Conservation (phyloP, 1,284 basidiomycete genomes). For the Ceratobasidium sp. region DNA sequence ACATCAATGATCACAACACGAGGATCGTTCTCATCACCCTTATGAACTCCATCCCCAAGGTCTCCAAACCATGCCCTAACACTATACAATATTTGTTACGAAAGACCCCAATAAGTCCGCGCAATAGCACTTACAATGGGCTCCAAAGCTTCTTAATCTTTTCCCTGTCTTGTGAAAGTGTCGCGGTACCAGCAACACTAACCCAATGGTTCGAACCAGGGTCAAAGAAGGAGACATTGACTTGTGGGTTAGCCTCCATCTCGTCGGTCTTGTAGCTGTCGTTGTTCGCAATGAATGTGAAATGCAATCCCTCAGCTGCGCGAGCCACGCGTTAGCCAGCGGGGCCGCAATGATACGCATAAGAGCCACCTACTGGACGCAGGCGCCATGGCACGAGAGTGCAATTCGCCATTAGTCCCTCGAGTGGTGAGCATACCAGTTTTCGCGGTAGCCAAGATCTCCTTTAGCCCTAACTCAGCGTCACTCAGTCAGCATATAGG, state of each 20-base stretch:
- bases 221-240: slow-evolving; percentile 86
- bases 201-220: slow-evolving; percentile 83
- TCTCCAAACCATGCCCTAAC: slow-evolving; percentile 88
- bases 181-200: slow-evolving; percentile 83
- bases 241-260: slow-evolving; percentile 78
- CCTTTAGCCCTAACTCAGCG: slow-evolving; percentile 65
- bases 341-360: not conserved
- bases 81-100: slow-evolving; percentile 56
- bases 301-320: slow-evolving; percentile 55
- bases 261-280: slow-evolving; percentile 81
- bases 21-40: slow-evolving; percentile 83
- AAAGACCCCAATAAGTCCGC: slow-evolving; percentile 45
- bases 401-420: slow-evolving; percentile 77
- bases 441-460: slow-evolving; percentile 71
- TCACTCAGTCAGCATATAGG: not conserved
- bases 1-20: slow-evolving; percentile 86
- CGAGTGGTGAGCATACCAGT: slow-evolving; percentile 87
- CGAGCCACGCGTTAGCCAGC: not conserved
- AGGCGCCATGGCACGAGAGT: slow-evolving; percentile 88
- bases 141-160: slow-evolving; percentile 80
- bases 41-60: slow-evolving; percentile 87
- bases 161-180: slow-evolving; percentile 71
- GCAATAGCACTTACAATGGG: slow-evolving; percentile 61
- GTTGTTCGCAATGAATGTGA: slow-evolving; percentile 83
- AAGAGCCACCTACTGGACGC: slow-evolving; percentile 66